Base-by-base conservation (phyloP, 1,284 basidiomycete species). In the Puccinia coronata region DNA sequence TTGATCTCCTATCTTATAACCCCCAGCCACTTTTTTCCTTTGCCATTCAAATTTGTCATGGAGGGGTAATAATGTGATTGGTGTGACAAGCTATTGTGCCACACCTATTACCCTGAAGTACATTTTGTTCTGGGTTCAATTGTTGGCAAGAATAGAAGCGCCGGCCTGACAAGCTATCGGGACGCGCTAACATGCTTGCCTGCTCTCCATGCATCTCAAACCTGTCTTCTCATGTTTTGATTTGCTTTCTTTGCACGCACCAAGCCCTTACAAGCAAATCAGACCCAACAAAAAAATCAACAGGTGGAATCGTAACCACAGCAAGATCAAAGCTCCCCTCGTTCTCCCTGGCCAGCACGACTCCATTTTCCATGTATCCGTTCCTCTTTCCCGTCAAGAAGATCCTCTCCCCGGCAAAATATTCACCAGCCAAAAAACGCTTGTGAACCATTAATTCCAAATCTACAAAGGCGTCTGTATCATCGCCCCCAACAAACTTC, bases 21-120 rank as follows among this genome's bases (percentile, higher is more conserved):
- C 43, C 43, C 43, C 43, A 47, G 43, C 43, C 43, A 47, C 16
- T 8, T 47, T 47, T 16, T 16, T 47, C 43, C 43, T 8, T 47
- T 47, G 8, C 43, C 43, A 16, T 47, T 47, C 43, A 47, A 47
- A 47, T n/a, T 47, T 47, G n/a, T 20, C 28, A 18, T 8, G 5
- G 61, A 18, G n/a, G 61, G 31, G 34, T 16, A 11, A n/a, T n/a
- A 39, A 25, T 39, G 61, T 28, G 34, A 28, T 65, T 65, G 61
- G 61, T 65, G 61, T 41, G 39, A 65, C 61, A 11, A 36, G n/a
- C 61, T 28, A 18, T 65, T 65, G 61, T 65, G 61, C 61, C 61
- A 65, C 34, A 25, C 23, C 61, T n/a, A n/a, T n/a, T 36, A 39
- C 31, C 34, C 61, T 28, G 6, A 65, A 65, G 28, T 39, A 39